These are phyloP conservation scores for Cymbidium sinense DNA, from an alignment of 106 monocot species.

Conservation along the genomic window DNA sequence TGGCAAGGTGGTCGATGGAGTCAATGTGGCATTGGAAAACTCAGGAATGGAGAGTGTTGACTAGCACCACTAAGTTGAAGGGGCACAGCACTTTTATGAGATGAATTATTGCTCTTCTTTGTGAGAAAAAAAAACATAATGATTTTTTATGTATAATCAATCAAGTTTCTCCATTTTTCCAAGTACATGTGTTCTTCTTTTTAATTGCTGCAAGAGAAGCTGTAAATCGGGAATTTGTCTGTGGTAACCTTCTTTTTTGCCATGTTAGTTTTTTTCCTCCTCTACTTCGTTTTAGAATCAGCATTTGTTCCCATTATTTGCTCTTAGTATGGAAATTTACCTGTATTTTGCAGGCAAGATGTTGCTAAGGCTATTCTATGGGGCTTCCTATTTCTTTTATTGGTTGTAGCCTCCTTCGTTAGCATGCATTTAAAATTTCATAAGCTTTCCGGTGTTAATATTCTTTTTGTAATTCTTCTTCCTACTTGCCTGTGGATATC, in stretches of 20 bases:
- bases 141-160: too few species aligned
- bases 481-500: conserved; percentile 13
- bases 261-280: neutral
- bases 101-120: too few species aligned
- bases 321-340: neutral
- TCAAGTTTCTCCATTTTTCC: too few species aligned
- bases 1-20: too few species aligned
- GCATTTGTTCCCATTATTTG: neutral
- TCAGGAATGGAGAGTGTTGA: too few species aligned
- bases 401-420: neutral
- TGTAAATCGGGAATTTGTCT: neutral
- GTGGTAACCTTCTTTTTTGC: neutral
- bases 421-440: conserved; percentile 10
- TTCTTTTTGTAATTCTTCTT: conserved; percentile 16
- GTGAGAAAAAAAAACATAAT: too few species aligned
- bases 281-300: neutral
- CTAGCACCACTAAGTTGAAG: too few species aligned
- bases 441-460: conserved; percentile 2
- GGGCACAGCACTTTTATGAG: too few species aligned
- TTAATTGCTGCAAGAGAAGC: neutral
- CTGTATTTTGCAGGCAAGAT: neutral
- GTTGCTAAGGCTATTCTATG: neutral
- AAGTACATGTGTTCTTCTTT: neutral
- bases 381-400: conserved; percentile 5
- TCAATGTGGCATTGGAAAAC: too few species aligned